Evolutionary conservation across 176 grass and related monocot genomes (phyloP), one percentile per base, ranked within the genome.

Genomic region (Oryza meridionalis): DNA sequence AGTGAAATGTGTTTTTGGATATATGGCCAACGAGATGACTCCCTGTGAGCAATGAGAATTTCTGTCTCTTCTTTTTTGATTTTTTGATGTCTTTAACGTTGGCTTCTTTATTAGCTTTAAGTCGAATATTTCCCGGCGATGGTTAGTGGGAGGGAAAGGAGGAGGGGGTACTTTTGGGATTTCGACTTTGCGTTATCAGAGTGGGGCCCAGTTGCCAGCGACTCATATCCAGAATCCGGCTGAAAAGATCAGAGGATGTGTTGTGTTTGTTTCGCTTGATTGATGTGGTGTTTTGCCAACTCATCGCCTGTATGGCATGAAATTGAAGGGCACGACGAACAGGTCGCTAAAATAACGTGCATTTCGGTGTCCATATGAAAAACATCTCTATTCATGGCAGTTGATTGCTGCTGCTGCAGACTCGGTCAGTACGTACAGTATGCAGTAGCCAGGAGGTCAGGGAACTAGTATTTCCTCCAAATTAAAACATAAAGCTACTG

Each of bases 101-200:
- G 17, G 19, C 53, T 58, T 58, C 69, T 82, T 73, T 64, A 72
- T 73, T 64, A 72, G 27, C 81, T 83, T 83, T 75, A 65, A 66
- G 27, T 75, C 40, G 81, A 74, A 74, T 50, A 44, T 73, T 63
- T 62, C 15, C 50, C 10, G 53, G 80, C 51, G 51, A 69, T 62
- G 35, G 33, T 69, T 69, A n/a, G 65, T 47, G 7, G 63, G 27
- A 15, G 67, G 6, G 46, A 47, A 24, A 13, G 9, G 35, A 69
- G 33, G 32, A 42, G 35, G 35, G 33, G 67, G 67, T 10, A 69
- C 0, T 69, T 38, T n/a, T 2, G 67, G 33, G 8, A 70, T 38
- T 42, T 37, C 33, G 32, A 40, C 67, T 4, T 4, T 40, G 7
- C 17, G 1, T n/a, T 3, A 58, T 58, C 32, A 9, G 2, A 6